Evolutionary conservation across 2,329 filamentous ascomycete genomes (phyloP).

Genomic region (Colletotrichum falcatum): DNA sequence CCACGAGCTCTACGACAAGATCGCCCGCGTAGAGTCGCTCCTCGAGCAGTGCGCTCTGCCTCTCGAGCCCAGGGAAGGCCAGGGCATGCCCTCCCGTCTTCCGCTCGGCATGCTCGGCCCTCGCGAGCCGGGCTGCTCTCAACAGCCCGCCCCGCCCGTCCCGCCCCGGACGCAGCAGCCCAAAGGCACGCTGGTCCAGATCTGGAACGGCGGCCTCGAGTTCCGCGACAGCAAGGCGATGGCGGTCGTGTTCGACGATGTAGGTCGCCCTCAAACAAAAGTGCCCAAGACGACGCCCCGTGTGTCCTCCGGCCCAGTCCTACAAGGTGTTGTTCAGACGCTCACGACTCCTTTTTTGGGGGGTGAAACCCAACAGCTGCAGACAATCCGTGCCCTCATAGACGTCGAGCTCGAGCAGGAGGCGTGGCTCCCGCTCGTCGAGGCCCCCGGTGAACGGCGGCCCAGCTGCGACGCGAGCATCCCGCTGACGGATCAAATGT

Average conservation of each 20-base stretch:
- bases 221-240: slow-evolving; percentile 15
- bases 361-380: slow-evolving; percentile 55
- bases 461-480: slow-evolving; percentile 25
- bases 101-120: neutral
- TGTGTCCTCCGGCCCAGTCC: too few relatives aligned
- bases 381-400: slow-evolving; percentile 69
- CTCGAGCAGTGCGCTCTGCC: neutral
- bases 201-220: slow-evolving; percentile 10
- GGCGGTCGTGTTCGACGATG: slow-evolving; percentile 1
- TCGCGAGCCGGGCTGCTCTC: too few relatives aligned
- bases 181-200: neutral
- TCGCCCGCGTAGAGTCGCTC: slow-evolving; percentile 17
- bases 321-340: neutral
- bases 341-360: neutral
- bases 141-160: neutral
- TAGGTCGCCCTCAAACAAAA: neutral
- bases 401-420: slow-evolving; percentile 62
- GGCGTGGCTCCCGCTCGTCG: slow-evolving; percentile 58
- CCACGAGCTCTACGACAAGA: slow-evolving; percentile 20
- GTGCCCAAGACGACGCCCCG: neutral
- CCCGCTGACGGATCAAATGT: too few relatives aligned
- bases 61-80: too few relatives aligned
- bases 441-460: slow-evolving; percentile 62
- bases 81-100: neutral
- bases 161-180: neutral